Evolutionary conservation across 1,284 basidiomycete species (phyloP).

Genomic region (Termitomyces sp.): DNA sequence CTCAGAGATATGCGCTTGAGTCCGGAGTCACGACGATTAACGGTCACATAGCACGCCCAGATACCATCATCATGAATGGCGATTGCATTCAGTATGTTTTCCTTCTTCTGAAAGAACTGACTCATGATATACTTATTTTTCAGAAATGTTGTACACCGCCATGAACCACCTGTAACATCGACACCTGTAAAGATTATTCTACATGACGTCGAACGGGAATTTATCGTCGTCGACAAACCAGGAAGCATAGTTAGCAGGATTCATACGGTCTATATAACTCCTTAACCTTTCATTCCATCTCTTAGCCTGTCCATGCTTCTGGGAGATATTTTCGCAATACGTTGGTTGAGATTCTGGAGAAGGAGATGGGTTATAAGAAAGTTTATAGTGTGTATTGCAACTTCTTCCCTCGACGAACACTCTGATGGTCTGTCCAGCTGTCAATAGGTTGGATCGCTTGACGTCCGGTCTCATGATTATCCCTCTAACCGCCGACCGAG

Average conservation of each 20-base stretch:
- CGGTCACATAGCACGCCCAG: constrained; percentile 74
- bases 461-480: constrained; percentile 97
- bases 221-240: constrained; percentile 93
- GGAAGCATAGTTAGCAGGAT: constrained; percentile 78
- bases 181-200: constrained; percentile 80
- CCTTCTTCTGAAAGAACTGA: not conserved
- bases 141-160: constrained; percentile 91
- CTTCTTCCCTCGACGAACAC: not conserved
- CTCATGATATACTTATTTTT: constrained; percentile 1
- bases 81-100: constrained; percentile 82
- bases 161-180: constrained; percentile 93
- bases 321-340: constrained; percentile 88
- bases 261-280: constrained; percentile 8
- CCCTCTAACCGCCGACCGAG: constrained; percentile 71
- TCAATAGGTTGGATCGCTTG: constrained; percentile 91
- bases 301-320: constrained; percentile 82
- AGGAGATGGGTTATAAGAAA: constrained; percentile 80
- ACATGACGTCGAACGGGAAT: constrained; percentile 73
- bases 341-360: constrained; percentile 80
- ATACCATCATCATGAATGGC: constrained; percentile 80
- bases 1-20: constrained; percentile 82
- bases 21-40: constrained; percentile 96
- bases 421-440: constrained; percentile 49
- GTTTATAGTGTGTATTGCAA: constrained; percentile 66
- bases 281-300: constrained; percentile 9